Evolutionary conservation across 2,329 filamentous ascomycete species (phyloP), one percentile per base, ranked within the genome.

Genomic region (Didymella segeticola): DNA sequence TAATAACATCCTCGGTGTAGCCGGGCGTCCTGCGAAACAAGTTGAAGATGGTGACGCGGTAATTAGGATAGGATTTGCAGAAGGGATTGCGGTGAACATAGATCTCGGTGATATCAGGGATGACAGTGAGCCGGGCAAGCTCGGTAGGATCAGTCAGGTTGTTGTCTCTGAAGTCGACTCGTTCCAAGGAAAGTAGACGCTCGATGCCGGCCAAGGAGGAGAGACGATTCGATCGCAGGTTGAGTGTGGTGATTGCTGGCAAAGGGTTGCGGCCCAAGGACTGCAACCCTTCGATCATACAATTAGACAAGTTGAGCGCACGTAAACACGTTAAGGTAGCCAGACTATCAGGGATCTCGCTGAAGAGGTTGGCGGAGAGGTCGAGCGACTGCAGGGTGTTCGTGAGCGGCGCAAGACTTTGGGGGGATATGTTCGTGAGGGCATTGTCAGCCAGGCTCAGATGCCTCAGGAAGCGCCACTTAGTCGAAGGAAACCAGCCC

Each of bases 241-340:
- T 98, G 52, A 99, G 80, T 1, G 93, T 93, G 1, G 90, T 96
- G 58, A 99, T 96, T 17, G 95, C 93, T 23, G 95, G 93, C 5
- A 99, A 82, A 11, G 95, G 91, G 67, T 89, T 95, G 59, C 89
- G 87, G 2, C 87, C 87, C 34, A 99, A 80, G 2, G 93, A 96
- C 67, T 96, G 90, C 50, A 99, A 81, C 14, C 92, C 95, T 64
- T 93, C 90, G 59, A 99, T 98, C 93, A 98, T 97, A 81, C 93
- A 98, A 68, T 96, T 90, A 4, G 93, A 96, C 22, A 99, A 82
- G 68, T 99, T 98, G 47, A 99, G 79, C 20, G 95, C 93, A 60
- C 93, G 87, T n/a, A 99, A 83, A 23, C 91, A 89, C 17, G 91
- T 92, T 53, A 99, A 80, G 9, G 86, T 90, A 11, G 93, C 89